A percentile compares a stretch with the other conserved stretches of the same genome.
These are phyloP conservation scores for Silene vulgaris DNA, from an alignment of 179 eudicot species.

Conservation along the genomic window DNA sequence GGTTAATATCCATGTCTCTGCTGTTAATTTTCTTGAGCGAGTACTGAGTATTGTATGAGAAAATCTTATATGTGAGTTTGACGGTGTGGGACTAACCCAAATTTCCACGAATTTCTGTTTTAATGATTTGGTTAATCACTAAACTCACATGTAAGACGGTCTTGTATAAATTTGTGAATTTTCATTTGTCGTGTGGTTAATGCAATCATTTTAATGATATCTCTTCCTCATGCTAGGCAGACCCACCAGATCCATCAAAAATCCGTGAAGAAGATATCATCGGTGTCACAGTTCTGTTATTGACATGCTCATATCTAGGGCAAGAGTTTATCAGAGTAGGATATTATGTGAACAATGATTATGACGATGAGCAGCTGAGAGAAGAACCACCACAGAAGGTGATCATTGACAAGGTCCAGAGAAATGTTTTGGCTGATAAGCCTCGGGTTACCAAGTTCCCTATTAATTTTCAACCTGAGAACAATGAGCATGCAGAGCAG, in stretches of 20 bases:
- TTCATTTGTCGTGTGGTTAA: too few species aligned
- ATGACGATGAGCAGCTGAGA: slow-evolving; percentile 73
- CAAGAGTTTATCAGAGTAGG: slow-evolving; percentile 92
- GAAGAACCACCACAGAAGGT: slow-evolving; percentile 98
- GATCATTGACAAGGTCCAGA: slow-evolving; percentile 69
- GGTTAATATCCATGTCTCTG: slow-evolving; percentile 35
- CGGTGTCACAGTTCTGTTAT: slow-evolving; percentile 80
- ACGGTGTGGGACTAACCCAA: too few species aligned
- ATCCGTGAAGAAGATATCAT: slow-evolving; percentile 91
- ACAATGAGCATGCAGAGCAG: slow-evolving; percentile 55
- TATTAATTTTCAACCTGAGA: slow-evolving; percentile 84
- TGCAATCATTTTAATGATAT: background rate
- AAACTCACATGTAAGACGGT: too few species aligned
- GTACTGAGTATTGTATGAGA: background rate
- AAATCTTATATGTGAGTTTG: too few species aligned
- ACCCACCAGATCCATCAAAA: slow-evolving; percentile 87
- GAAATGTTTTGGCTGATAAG: slow-evolving; percentile 78
- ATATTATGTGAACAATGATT: slow-evolving; percentile 92
- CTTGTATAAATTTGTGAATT: too few species aligned
- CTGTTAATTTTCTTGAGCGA: background rate
- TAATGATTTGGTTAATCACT: too few species aligned
- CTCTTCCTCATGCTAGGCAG: slow-evolving; percentile 51
- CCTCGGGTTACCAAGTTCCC: slow-evolving; percentile 96
- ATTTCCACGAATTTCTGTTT: too few species aligned
- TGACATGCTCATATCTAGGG: slow-evolving; percentile 91